Evolutionary conservation across 2,329 filamentous ascomycete genomes (phyloP), one percentile per base, ranked within the genome.

Genomic region (Aspergillus caelatus): DNA sequence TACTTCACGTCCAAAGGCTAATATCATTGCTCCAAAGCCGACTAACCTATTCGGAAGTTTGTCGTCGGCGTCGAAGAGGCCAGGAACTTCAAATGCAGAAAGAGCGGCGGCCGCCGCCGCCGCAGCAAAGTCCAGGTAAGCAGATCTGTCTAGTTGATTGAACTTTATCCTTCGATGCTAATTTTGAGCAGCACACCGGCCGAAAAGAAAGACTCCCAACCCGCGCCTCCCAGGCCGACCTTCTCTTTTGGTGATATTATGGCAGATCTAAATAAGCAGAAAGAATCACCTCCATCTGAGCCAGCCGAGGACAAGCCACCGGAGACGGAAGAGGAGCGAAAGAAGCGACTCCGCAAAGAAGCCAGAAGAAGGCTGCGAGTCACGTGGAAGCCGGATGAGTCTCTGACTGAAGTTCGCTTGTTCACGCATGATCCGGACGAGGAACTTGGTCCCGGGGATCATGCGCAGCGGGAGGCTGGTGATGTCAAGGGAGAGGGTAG

Each of bases 361-460:
- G 81, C 82, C 56, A 82, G 88, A 41, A 83, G 86, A 45, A 87
- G 86, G 67, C 74, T 89, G 36, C 85, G 86, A 23, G 88, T 90
- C 6, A 82, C 79, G 9, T 90, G 87, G 82, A 88, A 86, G 65
- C 81, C 84, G 0, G 86, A 87, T 65, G 80, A 83, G 21, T 78
- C 81, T 32, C 79, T 90, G 14, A 85, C 85, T 3, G 80, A 86
- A 67, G 80, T 88, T 60, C 82, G 84, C 53, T 81, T 85, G 57
- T 89, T 89, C 72, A 85, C 83, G 30, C 87, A 88, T 72, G 86
- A 89, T 67, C 86, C 86, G 0, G 85, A 88, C 11, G 88, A 89
- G 72, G 87, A 89, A 67, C 75, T 86, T 61, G 84, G 83, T 19
- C 85, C 86, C 54, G 83, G 85, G 50, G 84, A 85, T 62, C 87